Percentiles rank a stretch among this genome's conserved stretches.
Conservation (phyloP, 805 yeast genomes). For the Saturnispora besseyi region DNA sequence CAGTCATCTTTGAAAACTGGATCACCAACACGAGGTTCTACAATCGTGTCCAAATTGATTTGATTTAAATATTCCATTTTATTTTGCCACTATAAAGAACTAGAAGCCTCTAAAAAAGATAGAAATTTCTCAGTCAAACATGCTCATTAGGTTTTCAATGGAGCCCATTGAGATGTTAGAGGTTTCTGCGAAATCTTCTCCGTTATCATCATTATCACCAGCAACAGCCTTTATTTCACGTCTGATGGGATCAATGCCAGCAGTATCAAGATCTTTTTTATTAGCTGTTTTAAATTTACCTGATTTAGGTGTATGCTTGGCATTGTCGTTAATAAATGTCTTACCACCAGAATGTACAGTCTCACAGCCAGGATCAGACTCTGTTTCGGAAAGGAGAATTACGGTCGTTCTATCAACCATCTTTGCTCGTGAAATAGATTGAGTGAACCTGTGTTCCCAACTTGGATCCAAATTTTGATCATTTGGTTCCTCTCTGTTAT, state of each 20-base stretch:
- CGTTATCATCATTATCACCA: background rate
- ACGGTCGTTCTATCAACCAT: background rate
- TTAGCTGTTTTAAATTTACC: background rate
- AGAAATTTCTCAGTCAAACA: conserved; percentile 1
- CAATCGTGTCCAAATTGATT: conserved; percentile 13
- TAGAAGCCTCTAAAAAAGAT: background rate
- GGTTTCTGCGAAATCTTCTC: background rate
- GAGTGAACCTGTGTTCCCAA: background rate
- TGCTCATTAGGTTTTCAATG: conserved; percentile 5
- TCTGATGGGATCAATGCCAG: background rate
- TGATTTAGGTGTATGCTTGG: background rate
- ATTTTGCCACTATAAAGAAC: conserved; percentile 1
- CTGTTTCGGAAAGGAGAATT: background rate
- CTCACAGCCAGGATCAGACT: background rate
- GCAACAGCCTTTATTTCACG: background rate
- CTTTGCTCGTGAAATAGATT: background rate
- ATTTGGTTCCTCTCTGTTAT: background rate
- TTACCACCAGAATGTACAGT: background rate
- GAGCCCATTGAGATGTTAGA: background rate
- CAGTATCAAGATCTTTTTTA: background rate
- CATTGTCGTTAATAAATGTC: background rate
- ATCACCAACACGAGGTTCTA: conserved; percentile 24
- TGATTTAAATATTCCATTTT: conserved; percentile 15
- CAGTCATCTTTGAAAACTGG: conserved; percentile 82
- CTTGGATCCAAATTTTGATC: background rate